Conservation (phyloP, 2,329 filamentous ascomycete genomes). For the Aphanocladium album region DNA sequence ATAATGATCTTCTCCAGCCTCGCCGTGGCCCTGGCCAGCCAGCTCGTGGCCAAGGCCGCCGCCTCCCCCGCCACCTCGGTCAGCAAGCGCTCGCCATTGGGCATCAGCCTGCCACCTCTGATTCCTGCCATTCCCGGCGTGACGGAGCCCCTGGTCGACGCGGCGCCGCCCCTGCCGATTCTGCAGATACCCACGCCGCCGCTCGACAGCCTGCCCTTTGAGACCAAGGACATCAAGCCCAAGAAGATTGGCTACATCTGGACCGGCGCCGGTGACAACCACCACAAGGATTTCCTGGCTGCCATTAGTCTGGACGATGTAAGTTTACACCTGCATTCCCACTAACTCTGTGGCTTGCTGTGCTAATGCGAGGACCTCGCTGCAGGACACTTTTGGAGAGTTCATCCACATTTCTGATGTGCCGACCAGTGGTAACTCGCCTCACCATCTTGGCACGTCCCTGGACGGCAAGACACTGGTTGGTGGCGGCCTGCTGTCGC, state of each 20-base stretch:
- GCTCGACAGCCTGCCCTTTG: slow-evolving; percentile 48
- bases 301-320: slow-evolving; percentile 56
- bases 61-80: background rate
- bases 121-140: slow-evolving; percentile 56
- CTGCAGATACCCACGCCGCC: slow-evolving; percentile 56
- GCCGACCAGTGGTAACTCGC: slow-evolving; percentile 53
- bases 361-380: background rate
- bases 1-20: slow-evolving; percentile 10
- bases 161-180: slow-evolving; percentile 51
- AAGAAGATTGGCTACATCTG: slow-evolving; percentile 65
- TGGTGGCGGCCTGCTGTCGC: slow-evolving; percentile 52
- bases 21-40: background rate
- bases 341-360: slow-evolving; percentile 10
- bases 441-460: slow-evolving; percentile 53
- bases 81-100: slow-evolving; percentile 23
- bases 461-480: slow-evolving; percentile 53
- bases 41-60: slow-evolving; percentile 7
- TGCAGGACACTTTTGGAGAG: slow-evolving; percentile 53
- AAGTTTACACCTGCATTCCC: background rate
- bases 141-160: slow-evolving; percentile 48
- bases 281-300: slow-evolving; percentile 54
- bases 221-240: slow-evolving; percentile 50
- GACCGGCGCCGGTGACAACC: slow-evolving; percentile 56
- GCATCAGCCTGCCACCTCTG: slow-evolving; percentile 44
- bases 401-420: slow-evolving; percentile 55